Evolutionary conservation across 1,139 yeast genomes (phyloP).

Genomic region (Lodderomyces metapsilosis): DNA sequence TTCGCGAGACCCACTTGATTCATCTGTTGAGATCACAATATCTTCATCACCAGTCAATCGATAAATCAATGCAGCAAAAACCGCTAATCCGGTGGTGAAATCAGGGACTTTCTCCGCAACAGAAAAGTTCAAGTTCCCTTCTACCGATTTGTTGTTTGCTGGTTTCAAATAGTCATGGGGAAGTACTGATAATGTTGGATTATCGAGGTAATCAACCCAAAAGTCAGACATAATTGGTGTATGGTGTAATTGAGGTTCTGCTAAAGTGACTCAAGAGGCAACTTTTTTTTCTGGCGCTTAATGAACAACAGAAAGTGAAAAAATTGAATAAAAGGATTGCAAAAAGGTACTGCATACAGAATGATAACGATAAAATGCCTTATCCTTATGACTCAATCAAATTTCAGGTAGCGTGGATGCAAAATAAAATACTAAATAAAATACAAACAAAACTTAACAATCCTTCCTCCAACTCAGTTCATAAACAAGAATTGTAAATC

Average conservation of each 20-base stretch:
- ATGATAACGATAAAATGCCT: neutral
- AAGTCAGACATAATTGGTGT: conserved; percentile 27
- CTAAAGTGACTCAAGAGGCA: too few relatives aligned
- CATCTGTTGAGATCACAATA: conserved; percentile 74
- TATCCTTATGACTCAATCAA: neutral
- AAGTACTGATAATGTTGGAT: conserved; percentile 79
- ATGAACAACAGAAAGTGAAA: neutral
- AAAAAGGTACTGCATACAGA: neutral
- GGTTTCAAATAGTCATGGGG: conserved; percentile 90
- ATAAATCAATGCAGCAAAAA: conserved; percentile 67
- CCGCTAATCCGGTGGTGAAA: conserved; percentile 62
- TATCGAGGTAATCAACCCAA: conserved; percentile 72
- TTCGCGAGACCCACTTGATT: conserved; percentile 36
- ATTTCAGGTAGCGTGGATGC: conserved; percentile 2
- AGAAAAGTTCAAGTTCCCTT: conserved; percentile 42
- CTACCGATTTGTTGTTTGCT: conserved; percentile 64
- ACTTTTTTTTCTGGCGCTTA: conserved; percentile 1
- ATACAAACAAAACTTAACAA: too few relatives aligned
- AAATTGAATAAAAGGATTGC: neutral
- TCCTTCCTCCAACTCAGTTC: conserved; percentile 37
- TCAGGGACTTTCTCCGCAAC: conserved; percentile 9
- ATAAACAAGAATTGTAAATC: conserved; percentile 91
- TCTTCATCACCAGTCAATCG: conserved; percentile 94
- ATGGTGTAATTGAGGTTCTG: too few relatives aligned
- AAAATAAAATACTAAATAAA: neutral